Base-by-base conservation (phyloP, 371 early-diverging fungal genomes). In the Coemansia sp. region DNA sequence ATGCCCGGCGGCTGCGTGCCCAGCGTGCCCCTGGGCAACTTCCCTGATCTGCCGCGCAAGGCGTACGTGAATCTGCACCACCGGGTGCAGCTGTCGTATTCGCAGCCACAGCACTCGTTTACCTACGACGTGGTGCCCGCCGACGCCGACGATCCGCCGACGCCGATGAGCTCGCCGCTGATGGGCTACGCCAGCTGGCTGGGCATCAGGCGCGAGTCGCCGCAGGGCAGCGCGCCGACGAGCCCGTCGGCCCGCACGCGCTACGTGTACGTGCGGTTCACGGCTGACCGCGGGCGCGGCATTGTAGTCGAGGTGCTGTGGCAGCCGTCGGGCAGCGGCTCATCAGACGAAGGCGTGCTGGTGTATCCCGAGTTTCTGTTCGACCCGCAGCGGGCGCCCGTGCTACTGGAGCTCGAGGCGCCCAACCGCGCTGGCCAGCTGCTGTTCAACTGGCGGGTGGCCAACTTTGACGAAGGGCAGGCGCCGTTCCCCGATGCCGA, bases 1-100 rank as follows among this genome's bases (percentile, higher is more conserved):
- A 88, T 93, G 86, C 85, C 87, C 7, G 93, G 92, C 49, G 83
- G 82, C 41, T 85, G 79, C 50, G 82, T 83, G 32, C 80, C 83
- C 26, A 70, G 75, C 54, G 42, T 66, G 20, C 54, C 80, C 11
- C 56, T 69, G 70, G 16, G 51, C 47, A 79, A 79, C 59, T 75
- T 68, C 51, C 62, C 76, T 0, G 67, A 80, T n/a, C 67, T 79
- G 39, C 71, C 77, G 43, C 74, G 76, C 50, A 59, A 56, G 40
- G 70, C 70, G 1, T 76, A 56, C 48, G 48, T 55, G 32, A 61
- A 55, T 45, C 61, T 75, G 20, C 55, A 51, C 8, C 73, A 72
- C 59, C 76, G 63, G 61, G 59, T 67, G 41, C 68, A 68, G 31
- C 53, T 82, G 39, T 75, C 76, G n/a, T 79, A 72, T 36, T 35